phyloP scores from a whole-genome alignment of 1,284 basidiomycete genomes.

The Paramarasmius palmivorus region DNA sequence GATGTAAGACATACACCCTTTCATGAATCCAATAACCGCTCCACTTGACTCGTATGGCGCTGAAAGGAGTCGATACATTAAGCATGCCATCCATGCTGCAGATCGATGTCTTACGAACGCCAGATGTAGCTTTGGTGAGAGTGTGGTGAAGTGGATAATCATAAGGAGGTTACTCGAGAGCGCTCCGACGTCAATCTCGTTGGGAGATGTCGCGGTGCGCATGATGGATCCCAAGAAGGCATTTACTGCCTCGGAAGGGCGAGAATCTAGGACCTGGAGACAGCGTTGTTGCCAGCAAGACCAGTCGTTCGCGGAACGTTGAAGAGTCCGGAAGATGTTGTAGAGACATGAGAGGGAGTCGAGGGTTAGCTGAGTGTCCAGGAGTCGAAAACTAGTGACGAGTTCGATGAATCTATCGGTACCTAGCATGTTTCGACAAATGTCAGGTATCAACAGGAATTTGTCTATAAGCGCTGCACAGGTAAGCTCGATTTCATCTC shows the following conservation, averaged over 20 bases:
- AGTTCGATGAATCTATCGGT: background rate
- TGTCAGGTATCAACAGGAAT: background rate
- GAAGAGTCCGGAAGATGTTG: background rate
- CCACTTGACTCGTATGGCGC: background rate
- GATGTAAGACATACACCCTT: background rate
- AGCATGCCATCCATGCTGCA: background rate
- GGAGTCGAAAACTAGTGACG: background rate
- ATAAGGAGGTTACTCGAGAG: background rate
- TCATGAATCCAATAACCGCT: slow-evolving; percentile 1
- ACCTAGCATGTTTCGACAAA: background rate
- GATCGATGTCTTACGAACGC: background rate
- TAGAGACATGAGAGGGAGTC: background rate
- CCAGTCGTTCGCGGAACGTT: background rate
- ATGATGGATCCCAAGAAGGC: background rate
- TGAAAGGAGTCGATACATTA: background rate
- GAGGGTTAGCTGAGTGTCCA: background rate
- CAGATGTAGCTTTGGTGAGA: background rate
- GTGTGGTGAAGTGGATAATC: background rate
- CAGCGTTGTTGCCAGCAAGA: background rate
- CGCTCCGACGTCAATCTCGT: background rate
- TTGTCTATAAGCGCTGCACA: background rate
- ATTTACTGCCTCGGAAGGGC: background rate
- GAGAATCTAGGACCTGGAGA: background rate
- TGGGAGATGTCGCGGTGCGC: background rate
- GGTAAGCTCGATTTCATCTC: background rate